Conservation (phyloP, 2,329 filamentous ascomycete genomes). For the Colletotrichum sp. region DNA sequence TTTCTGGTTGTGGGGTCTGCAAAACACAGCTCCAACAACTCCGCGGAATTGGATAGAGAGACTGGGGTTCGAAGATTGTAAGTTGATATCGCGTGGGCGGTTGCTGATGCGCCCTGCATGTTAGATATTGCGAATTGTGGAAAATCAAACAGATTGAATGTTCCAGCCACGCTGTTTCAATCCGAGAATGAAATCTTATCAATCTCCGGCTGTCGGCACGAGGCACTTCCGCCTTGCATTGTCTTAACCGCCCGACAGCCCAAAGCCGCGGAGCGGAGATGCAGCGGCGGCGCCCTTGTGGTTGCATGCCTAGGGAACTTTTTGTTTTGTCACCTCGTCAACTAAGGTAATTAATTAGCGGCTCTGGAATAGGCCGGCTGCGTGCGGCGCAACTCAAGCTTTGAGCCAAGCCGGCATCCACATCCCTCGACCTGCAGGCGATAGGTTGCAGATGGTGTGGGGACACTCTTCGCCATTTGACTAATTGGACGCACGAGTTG, state of each 20-base stretch:
- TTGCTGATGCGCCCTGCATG: not conserved
- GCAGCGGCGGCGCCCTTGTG: not conserved
- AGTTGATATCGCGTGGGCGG: not conserved
- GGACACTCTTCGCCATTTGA: not conserved
- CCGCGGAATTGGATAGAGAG: not conserved
- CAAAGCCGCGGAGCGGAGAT: not conserved
- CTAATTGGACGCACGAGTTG: conserved; percentile 1
- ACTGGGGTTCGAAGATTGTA: not conserved
- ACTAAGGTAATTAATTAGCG: not conserved
- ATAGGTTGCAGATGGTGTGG: conserved; percentile 11
- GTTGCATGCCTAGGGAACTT: not conserved
- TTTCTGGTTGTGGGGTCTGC: not conserved
- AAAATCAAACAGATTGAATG: not conserved
- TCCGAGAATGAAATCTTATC: not conserved
- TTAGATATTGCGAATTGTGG: not conserved
- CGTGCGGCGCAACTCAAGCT: conserved; percentile 15
- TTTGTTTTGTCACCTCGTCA: not conserved
- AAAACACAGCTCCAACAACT: not conserved
- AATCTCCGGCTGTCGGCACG: conserved; percentile 6
- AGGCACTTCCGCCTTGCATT: not conserved
- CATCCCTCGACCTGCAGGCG: conserved; percentile 7
- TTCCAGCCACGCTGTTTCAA: not conserved
- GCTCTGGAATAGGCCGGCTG: not conserved
- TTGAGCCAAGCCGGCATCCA: conserved; percentile 13
- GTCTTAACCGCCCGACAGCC: not conserved